Evolutionary conservation across 2,329 filamentous ascomycete species (phyloP).

Genomic region (Dendrostoma leiphaemia): DNA sequence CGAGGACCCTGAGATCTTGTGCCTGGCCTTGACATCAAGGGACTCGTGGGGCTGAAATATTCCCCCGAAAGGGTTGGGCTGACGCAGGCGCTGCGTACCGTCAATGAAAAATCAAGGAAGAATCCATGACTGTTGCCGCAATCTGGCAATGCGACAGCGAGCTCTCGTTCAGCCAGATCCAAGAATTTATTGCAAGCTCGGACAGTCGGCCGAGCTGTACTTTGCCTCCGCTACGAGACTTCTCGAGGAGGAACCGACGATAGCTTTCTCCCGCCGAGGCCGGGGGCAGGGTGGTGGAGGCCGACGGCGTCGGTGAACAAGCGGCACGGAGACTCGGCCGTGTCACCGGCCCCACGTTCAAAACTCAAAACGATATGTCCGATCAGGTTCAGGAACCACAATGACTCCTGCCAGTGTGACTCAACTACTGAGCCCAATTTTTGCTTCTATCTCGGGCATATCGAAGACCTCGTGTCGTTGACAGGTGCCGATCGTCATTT

Average conservation of each 20-base stretch:
- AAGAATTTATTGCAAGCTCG: background rate
- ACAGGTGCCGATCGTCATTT: conserved; percentile 8
- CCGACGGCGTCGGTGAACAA: background rate
- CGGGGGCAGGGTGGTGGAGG: background rate
- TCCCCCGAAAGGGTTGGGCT: conserved; percentile 6
- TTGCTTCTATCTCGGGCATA: conserved; percentile 16
- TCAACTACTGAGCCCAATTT: background rate
- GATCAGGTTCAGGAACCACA: background rate
- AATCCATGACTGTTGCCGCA: conserved; percentile 6
- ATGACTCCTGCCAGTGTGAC: conserved; percentile 5
- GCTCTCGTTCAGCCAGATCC: too few species aligned
- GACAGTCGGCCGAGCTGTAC: background rate
- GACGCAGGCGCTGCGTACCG: background rate
- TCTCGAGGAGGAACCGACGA: background rate
- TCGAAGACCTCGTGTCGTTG: conserved; percentile 4
- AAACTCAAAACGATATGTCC: background rate
- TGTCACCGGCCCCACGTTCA: background rate
- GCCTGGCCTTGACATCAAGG: conserved; percentile 9
- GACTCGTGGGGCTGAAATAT: conserved; percentile 4
- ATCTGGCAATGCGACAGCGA: background rate
- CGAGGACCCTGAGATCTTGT: background rate
- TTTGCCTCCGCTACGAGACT: background rate
- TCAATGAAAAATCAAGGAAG: background rate
- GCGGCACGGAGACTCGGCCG: background rate
- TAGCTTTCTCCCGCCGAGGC: too few species aligned